phyloP scores from a whole-genome alignment of 2,329 filamentous ascomycete genomes.

The Hypoxylon sp. region DNA sequence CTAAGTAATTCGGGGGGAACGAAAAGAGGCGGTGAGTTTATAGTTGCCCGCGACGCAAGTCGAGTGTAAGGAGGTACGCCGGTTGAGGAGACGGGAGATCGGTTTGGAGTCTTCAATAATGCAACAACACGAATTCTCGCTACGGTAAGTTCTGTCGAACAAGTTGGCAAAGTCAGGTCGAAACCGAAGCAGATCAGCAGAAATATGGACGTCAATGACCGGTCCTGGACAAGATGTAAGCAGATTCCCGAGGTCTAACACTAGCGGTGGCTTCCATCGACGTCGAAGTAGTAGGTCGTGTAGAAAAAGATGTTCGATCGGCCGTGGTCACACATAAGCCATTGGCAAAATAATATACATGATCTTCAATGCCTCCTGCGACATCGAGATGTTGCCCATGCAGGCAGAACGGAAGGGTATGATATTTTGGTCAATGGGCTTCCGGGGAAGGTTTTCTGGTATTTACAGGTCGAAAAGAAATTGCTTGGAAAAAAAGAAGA shows the following conservation, averaged over 20 bases:
- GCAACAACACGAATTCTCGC: slow-evolving; percentile 3
- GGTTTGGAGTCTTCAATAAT: slow-evolving; percentile 18
- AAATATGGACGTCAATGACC: slow-evolving; percentile 22
- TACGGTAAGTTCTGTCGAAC: slow-evolving; percentile 5
- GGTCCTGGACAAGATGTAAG: slow-evolving; percentile 31
- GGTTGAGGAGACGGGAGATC: slow-evolving; percentile 14
- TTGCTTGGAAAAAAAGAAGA: slow-evolving; percentile 28
- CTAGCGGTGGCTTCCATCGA: slow-evolving; percentile 29
- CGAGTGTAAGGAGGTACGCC: slow-evolving; percentile 16
- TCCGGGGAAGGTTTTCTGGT: background rate
- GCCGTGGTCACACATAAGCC: slow-evolving; percentile 37
- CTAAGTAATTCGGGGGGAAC: slow-evolving; percentile 14
- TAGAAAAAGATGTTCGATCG: slow-evolving; percentile 13
- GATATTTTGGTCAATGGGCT: slow-evolving; percentile 1
- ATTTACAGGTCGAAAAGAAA: slow-evolving; percentile 3
- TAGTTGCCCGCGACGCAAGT: slow-evolving; percentile 8
- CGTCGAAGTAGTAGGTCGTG: slow-evolving; percentile 5
- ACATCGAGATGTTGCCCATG: slow-evolving; percentile 37
- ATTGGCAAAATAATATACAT: slow-evolving; percentile 41
- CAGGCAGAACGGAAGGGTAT: slow-evolving; percentile 3
- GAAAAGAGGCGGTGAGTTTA: slow-evolving; percentile 31
- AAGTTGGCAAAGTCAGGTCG: background rate
- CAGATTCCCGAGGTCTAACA: slow-evolving; percentile 31
- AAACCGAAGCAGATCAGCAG: slow-evolving; percentile 1
- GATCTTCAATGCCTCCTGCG: slow-evolving; percentile 38